Evolutionary conservation across 345 rosid species (phyloP).

Genomic region (Salix exigua): DNA sequence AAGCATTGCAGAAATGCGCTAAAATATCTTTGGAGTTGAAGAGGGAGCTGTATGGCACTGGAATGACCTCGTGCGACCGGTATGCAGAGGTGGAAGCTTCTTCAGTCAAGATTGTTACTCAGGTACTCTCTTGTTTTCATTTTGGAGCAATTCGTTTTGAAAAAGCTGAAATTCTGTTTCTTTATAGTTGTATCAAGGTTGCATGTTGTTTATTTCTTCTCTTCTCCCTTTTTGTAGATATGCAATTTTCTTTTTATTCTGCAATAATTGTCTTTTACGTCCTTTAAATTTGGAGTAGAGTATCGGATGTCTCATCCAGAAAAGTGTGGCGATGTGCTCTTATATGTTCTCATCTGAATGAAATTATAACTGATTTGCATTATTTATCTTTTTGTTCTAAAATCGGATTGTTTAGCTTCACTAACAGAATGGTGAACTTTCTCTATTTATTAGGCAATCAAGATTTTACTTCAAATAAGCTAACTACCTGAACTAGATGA

Average conservation of each 20-base stretch:
- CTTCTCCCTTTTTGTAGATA: too few relatives aligned
- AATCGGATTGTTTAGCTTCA: not conserved
- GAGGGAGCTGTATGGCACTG: slow-evolving; percentile 72
- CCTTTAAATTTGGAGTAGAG: not conserved
- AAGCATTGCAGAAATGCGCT: slow-evolving; percentile 82
- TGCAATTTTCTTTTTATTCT: too few relatives aligned
- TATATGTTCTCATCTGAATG: not conserved
- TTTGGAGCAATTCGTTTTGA: not conserved
- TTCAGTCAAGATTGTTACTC: slow-evolving; percentile 76
- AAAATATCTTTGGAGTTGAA: slow-evolving; percentile 73
- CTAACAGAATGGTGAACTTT: not conserved
- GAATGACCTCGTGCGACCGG: slow-evolving; percentile 56
- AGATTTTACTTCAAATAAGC: slow-evolving; percentile 5
- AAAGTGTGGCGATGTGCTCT: not conserved
- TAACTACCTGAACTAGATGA: not conserved
- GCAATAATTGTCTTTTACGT: not conserved
- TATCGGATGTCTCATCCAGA: too few relatives aligned
- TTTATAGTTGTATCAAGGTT: not conserved
- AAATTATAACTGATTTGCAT: not conserved
- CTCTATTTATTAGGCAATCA: slow-evolving; percentile 10
- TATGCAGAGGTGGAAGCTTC: slow-evolving; percentile 86
- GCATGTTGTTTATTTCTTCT: not conserved
- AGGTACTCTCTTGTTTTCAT: slow-evolving; percentile 39
- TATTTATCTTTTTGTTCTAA: not conserved
- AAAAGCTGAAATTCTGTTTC: not conserved